phyloP scores from a whole-genome alignment of 2,329 filamentous ascomycete genomes.

The Zymoseptoria pseudotritici region DNA sequence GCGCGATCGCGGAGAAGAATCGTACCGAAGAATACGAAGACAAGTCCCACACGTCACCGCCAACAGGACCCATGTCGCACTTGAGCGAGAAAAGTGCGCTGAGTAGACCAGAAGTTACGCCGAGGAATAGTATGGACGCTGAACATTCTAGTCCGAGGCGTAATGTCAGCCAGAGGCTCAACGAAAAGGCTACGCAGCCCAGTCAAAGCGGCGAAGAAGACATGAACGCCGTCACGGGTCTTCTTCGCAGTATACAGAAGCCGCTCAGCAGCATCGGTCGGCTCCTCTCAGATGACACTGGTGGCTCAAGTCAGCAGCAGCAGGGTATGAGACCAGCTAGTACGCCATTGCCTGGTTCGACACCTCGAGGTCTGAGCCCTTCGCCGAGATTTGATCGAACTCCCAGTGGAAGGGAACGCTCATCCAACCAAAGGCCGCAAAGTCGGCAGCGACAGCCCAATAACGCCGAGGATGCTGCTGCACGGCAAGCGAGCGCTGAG shows the following conservation, averaged over 20 bases:
- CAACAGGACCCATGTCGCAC: slow-evolving; percentile 29
- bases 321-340: slow-evolving; percentile 30
- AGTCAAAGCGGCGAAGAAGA: slow-evolving; percentile 51
- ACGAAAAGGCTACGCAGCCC: slow-evolving; percentile 15
- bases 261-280: slow-evolving; percentile 86
- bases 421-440: slow-evolving; percentile 15
- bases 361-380: slow-evolving; percentile 43
- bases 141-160: slow-evolving; percentile 53
- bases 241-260: slow-evolving; percentile 83
- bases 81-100: slow-evolving; percentile 44
- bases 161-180: slow-evolving; percentile 43
- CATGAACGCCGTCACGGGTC: slow-evolving; percentile 70
- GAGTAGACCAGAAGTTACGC: slow-evolving; percentile 51
- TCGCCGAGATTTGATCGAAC: slow-evolving; percentile 21
- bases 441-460: slow-evolving; percentile 42
- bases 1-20: slow-evolving; percentile 88
- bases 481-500: slow-evolving; percentile 83
- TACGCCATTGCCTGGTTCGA: slow-evolving; percentile 42
- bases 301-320: slow-evolving; percentile 21
- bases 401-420: slow-evolving; percentile 21
- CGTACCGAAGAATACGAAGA: slow-evolving; percentile 47
- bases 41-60: slow-evolving; percentile 28
- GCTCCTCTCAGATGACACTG: slow-evolving; percentile 73
- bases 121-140: slow-evolving; percentile 52
- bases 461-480: slow-evolving; percentile 76